These are phyloP conservation scores for Nyctanthes arbortristis DNA, from an alignment of 257 asterid genomes.

Conservation along the genomic window DNA sequence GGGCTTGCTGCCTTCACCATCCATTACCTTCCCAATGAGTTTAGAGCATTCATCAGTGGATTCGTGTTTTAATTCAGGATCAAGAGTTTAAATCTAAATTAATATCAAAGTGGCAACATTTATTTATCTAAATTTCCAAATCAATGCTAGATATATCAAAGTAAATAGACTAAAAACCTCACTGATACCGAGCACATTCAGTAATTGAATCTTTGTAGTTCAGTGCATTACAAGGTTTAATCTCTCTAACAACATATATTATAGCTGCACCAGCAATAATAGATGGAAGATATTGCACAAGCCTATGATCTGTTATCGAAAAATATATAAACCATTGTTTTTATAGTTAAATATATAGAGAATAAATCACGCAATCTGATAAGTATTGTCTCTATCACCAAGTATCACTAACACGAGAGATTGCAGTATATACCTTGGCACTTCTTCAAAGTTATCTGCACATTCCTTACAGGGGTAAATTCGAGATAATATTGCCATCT, in stretches of 20 bases:
- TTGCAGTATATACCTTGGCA: slow-evolving; percentile 52
- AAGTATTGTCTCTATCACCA: no score
- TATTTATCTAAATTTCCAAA: background rate
- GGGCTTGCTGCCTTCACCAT: slow-evolving; percentile 14
- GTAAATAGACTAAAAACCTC: slow-evolving; percentile 37
- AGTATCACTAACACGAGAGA: background rate
- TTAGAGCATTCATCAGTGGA: slow-evolving; percentile 33
- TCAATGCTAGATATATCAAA: background rate
- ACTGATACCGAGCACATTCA: slow-evolving; percentile 29
- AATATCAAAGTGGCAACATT: background rate
- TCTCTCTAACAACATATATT: slow-evolving; percentile 32
- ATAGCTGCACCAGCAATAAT: slow-evolving; percentile 48
- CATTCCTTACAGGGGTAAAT: slow-evolving; percentile 94
- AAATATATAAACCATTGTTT: background rate
- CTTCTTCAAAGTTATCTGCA: slow-evolving; percentile 95
- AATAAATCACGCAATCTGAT: background rate
- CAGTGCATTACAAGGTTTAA: slow-evolving; percentile 29
- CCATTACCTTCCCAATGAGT: slow-evolving; percentile 32
- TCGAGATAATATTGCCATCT: slow-evolving; percentile 89
- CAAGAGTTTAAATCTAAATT: background rate
- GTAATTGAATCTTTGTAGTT: slow-evolving; percentile 35
- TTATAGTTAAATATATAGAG: background rate
- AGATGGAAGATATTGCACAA: slow-evolving; percentile 49
- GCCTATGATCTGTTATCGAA: slow-evolving; percentile 63
- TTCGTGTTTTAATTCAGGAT: slow-evolving; percentile 25